Evolutionary conservation across 768 basidiomycete genomes (phyloP), one percentile per base, ranked within the genome.

Genomic region (Russula vinacea): DNA sequence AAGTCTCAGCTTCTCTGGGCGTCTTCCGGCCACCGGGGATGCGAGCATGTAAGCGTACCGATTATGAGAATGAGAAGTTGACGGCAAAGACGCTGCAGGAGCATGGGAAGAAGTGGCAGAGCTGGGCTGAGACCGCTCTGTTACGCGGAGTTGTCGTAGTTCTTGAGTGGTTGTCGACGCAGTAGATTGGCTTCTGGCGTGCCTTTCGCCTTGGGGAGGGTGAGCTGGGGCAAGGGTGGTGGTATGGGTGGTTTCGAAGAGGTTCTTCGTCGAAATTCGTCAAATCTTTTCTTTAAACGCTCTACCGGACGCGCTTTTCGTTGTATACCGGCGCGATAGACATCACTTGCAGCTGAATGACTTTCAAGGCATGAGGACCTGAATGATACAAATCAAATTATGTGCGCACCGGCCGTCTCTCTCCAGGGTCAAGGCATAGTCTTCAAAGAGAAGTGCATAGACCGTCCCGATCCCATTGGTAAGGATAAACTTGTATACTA

Each of bases 391-490:
- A 29, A n/a, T 6, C n/a, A 37, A n/a, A 65, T 13, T 44, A 24
- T 33, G 19, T 16, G 19, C 68, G 73, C 76, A 96, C 96, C 85
- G 83, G 69, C 89, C 88, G 47, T 82, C 81, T 51, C 79, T 77
- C 76, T 98, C 94, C 60, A 96, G 78, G 3, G 87, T 79, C 42
- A 80, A 76, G 2, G 96, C 94, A 74, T 94, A 98, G 70, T 96
- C 94, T 73, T 96, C 93, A 71, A 97, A 99, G 53, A 97, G 76
- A 51, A 88, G 77, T 1, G 91, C 83, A 76, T 92, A 98, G 39
- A 86, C 82, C 40, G 81, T 82, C 35, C 83, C 85, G 45, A 86
- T 77, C 33, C 80, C 79, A 44, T 79, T 79, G 8, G 78, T 75
- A 29, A 84, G 74, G 29, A 87, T 70, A 71, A 81, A 84, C 13